phyloP scores from a whole-genome alignment of 2,329 filamentous ascomycete genomes.

The Fusarium sp. region DNA sequence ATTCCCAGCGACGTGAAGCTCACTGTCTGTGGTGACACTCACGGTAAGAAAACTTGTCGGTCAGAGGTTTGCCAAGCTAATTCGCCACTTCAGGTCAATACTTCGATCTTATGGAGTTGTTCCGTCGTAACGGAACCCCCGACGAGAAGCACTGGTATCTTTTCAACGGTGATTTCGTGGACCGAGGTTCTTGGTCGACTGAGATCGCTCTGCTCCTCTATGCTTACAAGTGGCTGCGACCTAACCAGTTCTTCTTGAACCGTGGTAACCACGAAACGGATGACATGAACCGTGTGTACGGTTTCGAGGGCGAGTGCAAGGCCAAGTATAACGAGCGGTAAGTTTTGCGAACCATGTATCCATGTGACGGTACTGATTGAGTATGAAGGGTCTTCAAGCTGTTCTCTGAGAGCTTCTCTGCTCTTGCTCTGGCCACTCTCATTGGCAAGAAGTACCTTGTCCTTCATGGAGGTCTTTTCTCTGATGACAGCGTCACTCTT shows the following conservation, averaged over 20 bases:
- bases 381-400: constrained; percentile 83
- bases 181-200: constrained; percentile 97
- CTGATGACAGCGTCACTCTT: constrained; percentile 89
- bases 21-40: constrained; percentile 97
- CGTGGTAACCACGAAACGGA: constrained; percentile 98
- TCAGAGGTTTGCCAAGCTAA: constrained; percentile 31
- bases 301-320: constrained; percentile 98
- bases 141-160: constrained; percentile 90
- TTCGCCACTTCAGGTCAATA: constrained; percentile 76
- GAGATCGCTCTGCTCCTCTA: constrained; percentile 95
- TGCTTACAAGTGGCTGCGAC: constrained; percentile 95
- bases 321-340: constrained; percentile 93
- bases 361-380: constrained; percentile 4
- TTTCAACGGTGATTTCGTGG: constrained; percentile 99
- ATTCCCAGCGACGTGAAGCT: constrained; percentile 81
- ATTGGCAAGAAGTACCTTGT: constrained; percentile 92
- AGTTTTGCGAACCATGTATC: constrained; percentile 11
- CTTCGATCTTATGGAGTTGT: constrained; percentile 96
- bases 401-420: constrained; percentile 98
- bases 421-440: constrained; percentile 88
- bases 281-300: constrained; percentile 99
- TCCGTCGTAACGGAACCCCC: constrained; percentile 88
- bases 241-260: constrained; percentile 91
- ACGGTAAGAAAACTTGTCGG: constrained; percentile 69
- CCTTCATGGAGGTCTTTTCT: constrained; percentile 94